Base-by-base conservation (phyloP, 2,329 filamentous ascomycete genomes). In the Endothia cerciana region DNA sequence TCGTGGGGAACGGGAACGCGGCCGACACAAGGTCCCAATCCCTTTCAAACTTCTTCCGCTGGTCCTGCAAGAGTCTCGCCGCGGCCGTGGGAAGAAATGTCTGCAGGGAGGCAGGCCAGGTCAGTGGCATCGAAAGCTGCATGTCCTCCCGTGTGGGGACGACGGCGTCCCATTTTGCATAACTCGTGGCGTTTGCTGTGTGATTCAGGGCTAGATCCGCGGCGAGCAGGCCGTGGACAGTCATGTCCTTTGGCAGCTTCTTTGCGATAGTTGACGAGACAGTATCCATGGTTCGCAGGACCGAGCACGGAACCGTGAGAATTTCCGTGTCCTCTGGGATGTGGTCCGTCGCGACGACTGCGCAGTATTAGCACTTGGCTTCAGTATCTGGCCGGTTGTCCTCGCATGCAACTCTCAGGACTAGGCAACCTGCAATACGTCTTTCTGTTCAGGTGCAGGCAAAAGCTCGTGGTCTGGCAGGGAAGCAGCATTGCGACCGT, bases 141-240 rank as follows among this genome's bases (percentile, higher is more conserved):
- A 96, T 85, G 70, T 92, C 89, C 7, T 80, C 75, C 1, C 77
- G 76, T 0, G 82, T 84, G 0, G 93, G 92, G 79, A 92, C 89
- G 17, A 91, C 85, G 63, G 83, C 83, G 72, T 84, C 82, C 91
- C 91, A 94, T 22, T 80, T 75, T 0, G 78, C 76, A 69, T 85
- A 84, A 30, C 81, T 80, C 17, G 78, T 71, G 7, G 80, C 75
- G 1, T 76, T 75, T 22, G 78, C 71, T 7, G 80, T 74, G 1
- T 76, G 75, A 65, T 88, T 82, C 38, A 89, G 80, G 5, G 86
- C 83, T 10, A 94, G 79, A 66, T 88, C 86, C 1, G 88, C 83
- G n/a, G 92, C 90, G 8, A 95, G 81, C 47, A 92, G 84, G 36
- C 88, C 89, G 71, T 96, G 92, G 28, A 91, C 83, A 0, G 87